These are phyloP conservation scores for Parafenestella ontariensis DNA, from an alignment of 2,329 filamentous ascomycete genomes.

Conservation along the genomic window DNA sequence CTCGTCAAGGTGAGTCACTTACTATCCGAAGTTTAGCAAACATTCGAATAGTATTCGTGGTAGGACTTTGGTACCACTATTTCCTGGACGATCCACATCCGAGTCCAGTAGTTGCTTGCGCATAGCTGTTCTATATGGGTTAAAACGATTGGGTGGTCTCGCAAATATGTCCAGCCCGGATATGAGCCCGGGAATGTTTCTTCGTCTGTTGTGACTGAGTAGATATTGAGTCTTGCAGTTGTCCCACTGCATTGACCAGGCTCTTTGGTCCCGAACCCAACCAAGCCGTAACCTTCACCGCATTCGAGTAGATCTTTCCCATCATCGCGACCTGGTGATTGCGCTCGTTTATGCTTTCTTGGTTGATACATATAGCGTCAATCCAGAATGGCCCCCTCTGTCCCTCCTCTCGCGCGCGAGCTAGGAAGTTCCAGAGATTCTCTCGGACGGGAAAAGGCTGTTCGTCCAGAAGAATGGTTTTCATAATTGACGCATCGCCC, in stretches of 20 bases:
- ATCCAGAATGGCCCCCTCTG: slow-evolving; percentile 16
- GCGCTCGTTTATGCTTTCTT: slow-evolving; percentile 11
- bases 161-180: too few relatives aligned
- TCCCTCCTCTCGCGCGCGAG: not conserved
- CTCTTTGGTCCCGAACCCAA: not conserved
- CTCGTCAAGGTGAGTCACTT: too few relatives aligned
- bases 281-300: slow-evolving; percentile 3
- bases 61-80: too few relatives aligned
- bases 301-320: slow-evolving; percentile 10
- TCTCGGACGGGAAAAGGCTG: not conserved
- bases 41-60: too few relatives aligned
- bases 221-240: not conserved
- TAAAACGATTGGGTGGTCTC: too few relatives aligned
- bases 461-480: not conserved
- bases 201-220: too few relatives aligned
- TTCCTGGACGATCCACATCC: slow-evolving; percentile 3
- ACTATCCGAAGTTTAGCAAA: too few relatives aligned
- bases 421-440: not conserved
- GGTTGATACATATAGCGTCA: slow-evolving; percentile 34
- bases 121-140: too few relatives aligned
- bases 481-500: not conserved
- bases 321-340: slow-evolving; percentile 19
- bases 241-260: not conserved
- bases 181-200: too few relatives aligned
- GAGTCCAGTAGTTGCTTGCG: not conserved